These are phyloP conservation scores for Metschnikowia proteae DNA, from an alignment of 805 yeast species.

Conservation along the genomic window DNA sequence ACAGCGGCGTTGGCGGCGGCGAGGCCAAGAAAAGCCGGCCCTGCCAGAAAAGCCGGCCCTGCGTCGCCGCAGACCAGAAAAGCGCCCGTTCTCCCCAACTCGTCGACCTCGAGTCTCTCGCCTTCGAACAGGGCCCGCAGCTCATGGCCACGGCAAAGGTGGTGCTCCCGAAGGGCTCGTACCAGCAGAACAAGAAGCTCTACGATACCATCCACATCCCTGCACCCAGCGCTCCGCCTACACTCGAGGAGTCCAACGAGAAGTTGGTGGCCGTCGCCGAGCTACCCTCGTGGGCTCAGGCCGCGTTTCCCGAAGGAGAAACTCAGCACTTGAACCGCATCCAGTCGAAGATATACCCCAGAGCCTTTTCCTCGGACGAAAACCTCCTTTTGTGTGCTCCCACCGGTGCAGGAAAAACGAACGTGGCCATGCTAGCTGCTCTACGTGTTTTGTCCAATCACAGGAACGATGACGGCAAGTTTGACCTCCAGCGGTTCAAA, in stretches of 20 bases:
- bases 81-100: conserved; percentile 41
- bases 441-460: conserved; percentile 57
- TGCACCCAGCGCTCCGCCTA: conserved; percentile 53
- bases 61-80: conserved; percentile 4
- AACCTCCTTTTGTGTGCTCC: conserved; percentile 92
- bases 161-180: conserved; percentile 78
- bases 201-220: conserved; percentile 95
- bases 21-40: conserved; percentile 4
- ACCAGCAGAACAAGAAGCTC: conserved; percentile 61
- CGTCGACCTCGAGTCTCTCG: conserved; percentile 60
- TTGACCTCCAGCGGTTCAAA: conserved; percentile 57
- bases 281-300: conserved; percentile 79
- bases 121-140: conserved; percentile 71
- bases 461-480: conserved; percentile 44
- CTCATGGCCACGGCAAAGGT: conserved; percentile 64
- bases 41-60: neutral
- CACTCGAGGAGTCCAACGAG: conserved; percentile 37
- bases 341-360: conserved; percentile 77
- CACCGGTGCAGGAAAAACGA: conserved; percentile 98
- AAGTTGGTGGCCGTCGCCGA: conserved; percentile 52
- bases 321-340: conserved; percentile 69
- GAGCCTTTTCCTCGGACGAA: conserved; percentile 67
- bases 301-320: conserved; percentile 67
- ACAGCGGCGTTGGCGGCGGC: neutral
- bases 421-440: conserved; percentile 85